phyloP scores from a whole-genome alignment of 257 asterid species.

The Solanum habrochaites region DNA sequence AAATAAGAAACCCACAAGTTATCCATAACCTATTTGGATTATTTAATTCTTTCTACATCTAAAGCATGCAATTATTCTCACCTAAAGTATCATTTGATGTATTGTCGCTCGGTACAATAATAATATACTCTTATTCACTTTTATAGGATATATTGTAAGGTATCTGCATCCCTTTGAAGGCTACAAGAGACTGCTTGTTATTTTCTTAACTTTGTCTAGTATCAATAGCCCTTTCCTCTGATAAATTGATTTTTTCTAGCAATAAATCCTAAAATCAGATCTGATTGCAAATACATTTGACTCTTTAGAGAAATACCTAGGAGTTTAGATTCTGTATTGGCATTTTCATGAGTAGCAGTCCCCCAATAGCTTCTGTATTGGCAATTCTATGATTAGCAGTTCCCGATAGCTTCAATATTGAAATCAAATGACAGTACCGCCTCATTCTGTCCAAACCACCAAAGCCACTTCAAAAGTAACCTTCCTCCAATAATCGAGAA shows the following conservation, averaged over 20 bases:
- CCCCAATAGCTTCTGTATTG: too few species aligned
- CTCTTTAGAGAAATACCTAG: conserved; percentile 17
- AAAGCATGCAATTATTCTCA: conserved; percentile 6
- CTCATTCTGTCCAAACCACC: too few species aligned
- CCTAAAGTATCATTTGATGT: conserved; percentile 16
- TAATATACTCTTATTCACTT: conserved; percentile 13
- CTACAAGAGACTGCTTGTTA: conserved; percentile 27
- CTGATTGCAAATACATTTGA: conserved; percentile 12
- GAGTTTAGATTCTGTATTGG: conserved; percentile 13
- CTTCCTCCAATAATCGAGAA: too few species aligned
- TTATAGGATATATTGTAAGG: conserved; percentile 6
- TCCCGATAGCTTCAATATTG: too few species aligned
- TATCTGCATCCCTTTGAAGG: conserved; percentile 30
- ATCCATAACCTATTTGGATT: conserved; percentile 11
- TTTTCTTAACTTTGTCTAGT: conserved; percentile 14
- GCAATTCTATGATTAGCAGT: too few species aligned
- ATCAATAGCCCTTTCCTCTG: conserved; percentile 15
- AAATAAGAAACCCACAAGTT: background rate
- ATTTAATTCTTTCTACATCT: background rate
- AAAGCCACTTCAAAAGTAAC: too few species aligned
- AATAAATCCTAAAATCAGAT: conserved; percentile 21
- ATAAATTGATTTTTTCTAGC: conserved; percentile 15
- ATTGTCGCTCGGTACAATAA: conserved; percentile 2
- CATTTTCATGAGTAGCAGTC: too few species aligned
- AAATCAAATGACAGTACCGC: too few species aligned